phyloP scores from a whole-genome alignment of 257 asterid genomes.

The Solanum chilense region DNA sequence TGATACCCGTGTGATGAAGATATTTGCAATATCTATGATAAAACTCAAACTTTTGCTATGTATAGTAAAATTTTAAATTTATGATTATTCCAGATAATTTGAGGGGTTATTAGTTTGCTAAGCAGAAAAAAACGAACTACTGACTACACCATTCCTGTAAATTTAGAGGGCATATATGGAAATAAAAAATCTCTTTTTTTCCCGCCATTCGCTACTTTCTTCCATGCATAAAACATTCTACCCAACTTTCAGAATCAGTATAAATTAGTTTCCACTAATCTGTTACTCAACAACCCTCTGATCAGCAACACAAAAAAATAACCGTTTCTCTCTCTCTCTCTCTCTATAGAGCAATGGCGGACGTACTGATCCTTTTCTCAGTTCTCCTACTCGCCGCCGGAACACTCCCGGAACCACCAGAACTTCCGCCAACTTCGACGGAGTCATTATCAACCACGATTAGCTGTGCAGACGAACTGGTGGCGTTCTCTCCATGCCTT shows the following conservation, averaged over 20 bases:
- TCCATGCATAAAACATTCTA: not conserved
- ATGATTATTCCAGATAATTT: not conserved
- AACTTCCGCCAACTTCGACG: constrained; percentile 3
- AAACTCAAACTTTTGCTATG: not conserved
- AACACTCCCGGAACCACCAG: not conserved
- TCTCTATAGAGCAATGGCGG: constrained; percentile 6
- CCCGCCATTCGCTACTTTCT: not conserved
- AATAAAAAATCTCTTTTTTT: not conserved
- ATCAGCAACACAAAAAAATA: not conserved
- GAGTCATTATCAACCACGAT: constrained; percentile 15
- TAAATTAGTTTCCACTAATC: not conserved
- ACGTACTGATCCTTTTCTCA: constrained; percentile 7
- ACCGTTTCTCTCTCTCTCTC: constrained; percentile 5
- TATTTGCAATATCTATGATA: not conserved
- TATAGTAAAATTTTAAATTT: too few relatives aligned
- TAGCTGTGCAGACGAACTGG: constrained; percentile 57
- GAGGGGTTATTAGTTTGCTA: too few relatives aligned
- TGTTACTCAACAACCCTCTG: not conserved
- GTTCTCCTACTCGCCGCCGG: constrained; percentile 8
- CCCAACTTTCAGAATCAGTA: not conserved
- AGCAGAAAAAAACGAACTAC: not conserved
- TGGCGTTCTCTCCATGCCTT: constrained; percentile 60
- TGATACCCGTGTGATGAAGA: not conserved
- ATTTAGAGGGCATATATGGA: not conserved
- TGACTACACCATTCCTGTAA: not conserved